A percentile compares a stretch with the other conserved stretches of the same genome.
Evolutionary conservation across 2,329 filamentous ascomycete genomes (phyloP).

Genomic region (Beauveria sp.): DNA sequence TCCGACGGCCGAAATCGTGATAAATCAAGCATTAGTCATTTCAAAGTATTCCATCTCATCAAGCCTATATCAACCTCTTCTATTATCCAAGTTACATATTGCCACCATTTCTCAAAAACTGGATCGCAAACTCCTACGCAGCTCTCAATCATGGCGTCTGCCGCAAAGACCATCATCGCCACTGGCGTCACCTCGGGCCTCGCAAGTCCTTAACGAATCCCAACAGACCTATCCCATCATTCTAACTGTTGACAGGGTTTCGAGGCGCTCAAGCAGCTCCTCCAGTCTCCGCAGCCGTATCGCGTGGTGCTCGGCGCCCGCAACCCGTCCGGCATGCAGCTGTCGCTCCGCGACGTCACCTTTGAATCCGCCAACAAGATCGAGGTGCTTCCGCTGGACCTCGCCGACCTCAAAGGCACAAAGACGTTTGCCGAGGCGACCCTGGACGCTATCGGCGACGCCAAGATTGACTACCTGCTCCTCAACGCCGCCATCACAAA

Average conservation of each 20-base stretch:
- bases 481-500: constrained; percentile 39
- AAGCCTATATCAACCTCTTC: background rate
- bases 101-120: background rate
- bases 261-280: constrained; percentile 44
- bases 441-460: constrained; percentile 32
- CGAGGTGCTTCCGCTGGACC: constrained; percentile 40
- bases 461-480: constrained; percentile 39
- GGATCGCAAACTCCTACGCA: background rate
- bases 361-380: constrained; percentile 34
- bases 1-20: background rate
- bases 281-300: constrained; percentile 36
- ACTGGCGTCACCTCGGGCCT: constrained; percentile 43
- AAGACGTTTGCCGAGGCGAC: constrained; percentile 38
- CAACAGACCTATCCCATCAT: background rate
- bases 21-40: background rate
- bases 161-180: constrained; percentile 41
- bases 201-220: constrained; percentile 23
- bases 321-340: constrained; percentile 32
- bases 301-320: constrained; percentile 42
- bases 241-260: constrained; percentile 33
- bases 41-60: background rate
- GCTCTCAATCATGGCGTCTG: background rate
- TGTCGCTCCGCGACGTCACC: constrained; percentile 33
- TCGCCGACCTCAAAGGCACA: constrained; percentile 36
- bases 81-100: too few species aligned